Conservation (phyloP, 148 eudicot genomes). For the Dianthus caryophyllus region DNA sequence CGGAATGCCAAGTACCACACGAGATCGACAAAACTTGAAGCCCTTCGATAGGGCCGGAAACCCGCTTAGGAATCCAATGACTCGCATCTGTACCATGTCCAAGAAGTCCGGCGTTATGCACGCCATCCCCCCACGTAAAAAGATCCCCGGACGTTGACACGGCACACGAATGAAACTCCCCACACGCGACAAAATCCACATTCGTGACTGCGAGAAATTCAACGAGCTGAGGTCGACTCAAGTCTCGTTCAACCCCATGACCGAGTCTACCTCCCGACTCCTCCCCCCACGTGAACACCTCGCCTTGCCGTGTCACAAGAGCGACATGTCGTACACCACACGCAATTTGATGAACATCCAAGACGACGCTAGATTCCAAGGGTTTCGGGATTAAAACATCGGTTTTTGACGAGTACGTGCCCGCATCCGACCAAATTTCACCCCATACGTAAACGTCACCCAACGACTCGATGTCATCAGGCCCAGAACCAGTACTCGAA, state of each 20-base stretch:
- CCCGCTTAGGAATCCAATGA: conserved; percentile 83
- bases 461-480: conserved; percentile 72
- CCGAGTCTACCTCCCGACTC: conserved; percentile 89
- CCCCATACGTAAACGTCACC: conserved; percentile 93
- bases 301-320: conserved; percentile 84
- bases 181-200: conserved; percentile 72
- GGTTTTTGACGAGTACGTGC: conserved; percentile 28
- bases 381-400: conserved; percentile 59
- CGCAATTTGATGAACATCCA: conserved; percentile 77
- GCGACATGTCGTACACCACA: conserved; percentile 73
- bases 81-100: conserved; percentile 79
- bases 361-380: conserved; percentile 73
- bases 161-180: conserved; percentile 76
- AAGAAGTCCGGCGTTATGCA: conserved; percentile 68
- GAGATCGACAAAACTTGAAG: conserved; percentile 59
- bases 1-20: conserved; percentile 87
- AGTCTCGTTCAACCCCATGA: conserved; percentile 63
- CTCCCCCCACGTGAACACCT: conserved; percentile 93
- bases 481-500: conserved; percentile 69
- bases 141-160: conserved; percentile 70
- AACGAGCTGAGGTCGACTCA: conserved; percentile 56
- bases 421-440: conserved; percentile 57
- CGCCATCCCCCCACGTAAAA: conserved; percentile 83
- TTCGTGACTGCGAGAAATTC: conserved; percentile 59
- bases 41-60: conserved; percentile 73